Base-by-base conservation (phyloP, 2,329 filamentous ascomycete genomes). In the Arthrobotrys entomopaga region DNA sequence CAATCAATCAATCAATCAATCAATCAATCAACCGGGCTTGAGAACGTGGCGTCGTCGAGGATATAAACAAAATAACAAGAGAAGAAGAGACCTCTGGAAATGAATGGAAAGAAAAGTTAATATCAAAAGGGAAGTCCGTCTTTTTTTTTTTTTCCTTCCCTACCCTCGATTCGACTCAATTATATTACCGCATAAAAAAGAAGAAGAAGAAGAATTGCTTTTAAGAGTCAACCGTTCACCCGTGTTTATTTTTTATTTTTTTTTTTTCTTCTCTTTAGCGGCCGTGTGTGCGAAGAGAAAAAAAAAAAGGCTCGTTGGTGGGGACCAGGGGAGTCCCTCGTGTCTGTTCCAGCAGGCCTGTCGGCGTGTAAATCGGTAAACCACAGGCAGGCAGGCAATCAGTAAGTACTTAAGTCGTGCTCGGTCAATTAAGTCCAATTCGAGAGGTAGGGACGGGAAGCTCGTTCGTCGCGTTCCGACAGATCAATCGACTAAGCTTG, bases 171-270 rank as follows among this genome's bases (percentile, higher is more conserved):
- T 15, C 11, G 2, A 3, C n/a, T n/a, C n/a, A n/a, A n/a, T n/a
- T n/a, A 48, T 11, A 3, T 10, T 19, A 40, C 29, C 29, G 26
- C 7, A 42, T 38, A 26, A 34, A 61, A 61, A 48, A n/a, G n/a
- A n/a, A n/a, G n/a, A n/a, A n/a, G n/a, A n/a, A n/a, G n/a, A 60
- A 67, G 26, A 42, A 56, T 43, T 20, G 24, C 49, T 56, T 34
- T 34, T 50, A 42, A 19, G 57, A 16, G 6, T 48, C 57, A 42
- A 42, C 6, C 57, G 6, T 48, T 49, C 16, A 42, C 6, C 57
- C 65, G 65, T 70, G 65, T 70, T 70, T n/a, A n/a, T n/a, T n/a
- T n/a, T 57, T 63, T 63, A 63, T 64, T 63, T 43, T 54, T 59
- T 59, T 59, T 48, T 38, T n/a, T 42, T 43, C 20, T 43, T 38